Evolutionary conservation across 257 asterid species (phyloP), one percentile per base, ranked within the genome.

Genomic region (Nicotiana benthamiana): DNA sequence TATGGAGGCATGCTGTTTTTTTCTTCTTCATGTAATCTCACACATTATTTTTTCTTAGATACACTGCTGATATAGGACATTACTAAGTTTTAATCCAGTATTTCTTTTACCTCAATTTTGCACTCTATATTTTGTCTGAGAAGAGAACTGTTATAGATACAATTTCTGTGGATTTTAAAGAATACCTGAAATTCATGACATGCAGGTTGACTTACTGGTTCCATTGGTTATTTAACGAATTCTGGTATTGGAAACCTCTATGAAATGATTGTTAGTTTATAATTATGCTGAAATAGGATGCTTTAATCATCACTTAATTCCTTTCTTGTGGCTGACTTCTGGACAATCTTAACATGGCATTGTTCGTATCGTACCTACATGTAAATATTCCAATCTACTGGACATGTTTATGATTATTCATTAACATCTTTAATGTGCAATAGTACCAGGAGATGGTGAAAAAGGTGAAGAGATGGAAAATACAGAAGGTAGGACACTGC

Each of bases 371-470:
- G 46, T 40, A 40, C 81, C 32, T 75, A 16, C 79, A 32, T 79
- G 83, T 24, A 79, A 79, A 83, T 74, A 83, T 85, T 82, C 53
- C 80, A 83, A 85, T 84, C 87, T 85, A 79, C 79, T 40, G 79
- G 79, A 82, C 87, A 80, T 78, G 76, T 61, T 30, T 75, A 89
- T 91, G 86, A 88, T 91, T 62, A 83, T 84, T 75, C 88, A 67
- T 86, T 75, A 79, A 83, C 82, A 82, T 79, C 86, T 81, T 86
- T 27, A 56, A 77, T 70, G 82, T 79, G 83, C 86, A 74, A 79
- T 83, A 77, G 92, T 82, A 86, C 88, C 88, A 79, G 86, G 75
- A 79, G 68, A 85, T 85, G 92, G 90, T 84, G 79, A 83, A 81
- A 80, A 85, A 86, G 84, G 85, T 78, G 53, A 68, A 54, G 79